Base-by-base conservation (phyloP, 306 rosid genomes). In the Canavalia gladiata region DNA sequence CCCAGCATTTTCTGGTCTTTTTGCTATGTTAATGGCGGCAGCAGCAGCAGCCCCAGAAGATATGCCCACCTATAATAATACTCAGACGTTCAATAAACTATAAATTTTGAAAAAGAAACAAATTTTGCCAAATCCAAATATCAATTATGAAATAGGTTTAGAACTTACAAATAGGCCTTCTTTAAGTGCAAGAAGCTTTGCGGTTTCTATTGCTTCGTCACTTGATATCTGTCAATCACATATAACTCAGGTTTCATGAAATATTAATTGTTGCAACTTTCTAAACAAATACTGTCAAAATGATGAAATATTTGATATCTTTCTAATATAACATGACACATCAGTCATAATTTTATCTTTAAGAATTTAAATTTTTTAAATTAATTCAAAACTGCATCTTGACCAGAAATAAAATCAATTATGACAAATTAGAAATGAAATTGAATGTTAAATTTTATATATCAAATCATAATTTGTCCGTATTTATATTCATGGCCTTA, bases 121-220 rank as follows among this genome's bases (percentile, higher is more conserved):
- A 28, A 11, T 68, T 59, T 54, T 29, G 11, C 29, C 25, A 42
- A 29, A 75, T 65, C 41, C 42, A 46, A 66, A 66, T 39, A 50
- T 63, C 51, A 58, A 72, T 3, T 37, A 63, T 5, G 39, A 42
- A 54, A 42, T 39, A 76, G 71, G 79, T 64, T 80, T 79, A 68
- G 64, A 85, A 82, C 95, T 92, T 88, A 92, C 97, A 68, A 92
- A 90, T 55, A 90, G 85, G 74, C 97, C 97, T 89, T 90, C 97
- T 73, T 90, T 92, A 55, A 84, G 81, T 0, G 95, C 93, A 60
- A 92, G 87, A 78, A 72, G 90, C 88, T 88, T 92, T 7, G 97
- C 94, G 69, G 94, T 90, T 67, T 89, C 97, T 73, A 92, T 87
- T 33, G 94, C 88, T 84, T 90, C 94, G 0, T 87, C 89, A 82